Conservation (phyloP, 2,329 filamentous ascomycete genomes). For the Exophiala xenobiotica region DNA sequence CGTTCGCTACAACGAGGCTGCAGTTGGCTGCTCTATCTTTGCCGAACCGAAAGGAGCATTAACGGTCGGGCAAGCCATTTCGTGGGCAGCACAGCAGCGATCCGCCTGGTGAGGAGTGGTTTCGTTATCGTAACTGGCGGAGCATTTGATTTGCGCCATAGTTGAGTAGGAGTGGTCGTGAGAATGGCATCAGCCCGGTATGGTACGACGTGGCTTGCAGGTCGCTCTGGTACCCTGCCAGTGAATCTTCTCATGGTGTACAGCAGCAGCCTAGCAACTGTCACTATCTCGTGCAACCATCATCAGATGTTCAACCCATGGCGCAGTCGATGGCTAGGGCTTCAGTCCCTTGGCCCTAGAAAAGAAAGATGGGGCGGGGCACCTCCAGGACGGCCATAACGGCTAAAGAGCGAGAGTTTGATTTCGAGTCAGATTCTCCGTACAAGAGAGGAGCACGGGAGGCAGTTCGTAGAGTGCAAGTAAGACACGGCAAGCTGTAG, state of each 20-base stretch:
- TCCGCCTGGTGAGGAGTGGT: background rate
- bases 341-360: background rate
- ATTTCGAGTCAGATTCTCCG: constrained; percentile 1
- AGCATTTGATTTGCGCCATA: background rate
- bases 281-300: constrained; percentile 21
- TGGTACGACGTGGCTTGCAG: constrained; percentile 13
- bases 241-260: background rate
- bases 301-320: constrained; percentile 1
- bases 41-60: background rate
- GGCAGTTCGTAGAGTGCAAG: background rate
- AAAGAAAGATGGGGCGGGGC: too few species aligned
- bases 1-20: background rate
- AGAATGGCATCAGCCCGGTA: background rate
- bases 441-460: constrained; percentile 1
- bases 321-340: background rate
- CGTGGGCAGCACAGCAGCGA: background rate
- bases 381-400: too few species aligned
- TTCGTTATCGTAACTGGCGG: background rate
- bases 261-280: constrained; percentile 9
- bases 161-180: background rate
- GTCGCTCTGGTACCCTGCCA: background rate
- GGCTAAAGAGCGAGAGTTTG: constrained; percentile 1
- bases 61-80: background rate
- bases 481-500: constrained; percentile 10
- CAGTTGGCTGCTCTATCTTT: background rate